Conservation (phyloP, 139 green algal species). For the Astrephomene gubernaculifera region DNA sequence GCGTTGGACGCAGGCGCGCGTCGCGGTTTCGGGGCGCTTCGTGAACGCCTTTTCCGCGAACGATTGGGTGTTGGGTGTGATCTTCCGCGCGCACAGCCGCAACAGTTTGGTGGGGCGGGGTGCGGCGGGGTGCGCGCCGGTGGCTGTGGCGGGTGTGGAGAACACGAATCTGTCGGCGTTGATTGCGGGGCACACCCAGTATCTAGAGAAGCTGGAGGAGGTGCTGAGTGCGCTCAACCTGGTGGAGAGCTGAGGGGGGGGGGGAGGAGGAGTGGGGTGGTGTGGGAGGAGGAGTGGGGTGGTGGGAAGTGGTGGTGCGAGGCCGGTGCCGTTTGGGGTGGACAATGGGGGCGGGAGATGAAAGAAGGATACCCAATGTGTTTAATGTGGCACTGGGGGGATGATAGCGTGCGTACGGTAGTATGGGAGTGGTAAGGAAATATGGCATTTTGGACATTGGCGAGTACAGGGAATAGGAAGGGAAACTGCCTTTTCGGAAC, state of each 20-base stretch:
- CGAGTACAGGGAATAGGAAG: too few relatives aligned
- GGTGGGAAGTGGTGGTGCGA: not conserved
- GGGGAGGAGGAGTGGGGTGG: not conserved
- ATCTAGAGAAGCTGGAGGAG: constrained; percentile 65
- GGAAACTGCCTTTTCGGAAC: too few relatives aligned
- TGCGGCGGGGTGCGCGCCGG: constrained; percentile 8
- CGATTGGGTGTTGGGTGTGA: constrained; percentile 87
- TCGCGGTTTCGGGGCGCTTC: constrained; percentile 78
- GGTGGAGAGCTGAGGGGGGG: constrained; percentile 28
- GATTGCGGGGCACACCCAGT: constrained; percentile 73
- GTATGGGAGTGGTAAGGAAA: too few relatives aligned
- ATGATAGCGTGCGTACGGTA: too few relatives aligned
- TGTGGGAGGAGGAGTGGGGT: not conserved
- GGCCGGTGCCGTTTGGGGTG: too few relatives aligned
- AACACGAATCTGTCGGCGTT: constrained; percentile 79
- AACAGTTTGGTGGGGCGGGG: not conserved
- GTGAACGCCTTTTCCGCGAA: constrained; percentile 84
- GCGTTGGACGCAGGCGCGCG: constrained; percentile 52
- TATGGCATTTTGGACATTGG: too few relatives aligned
- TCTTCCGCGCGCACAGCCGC: constrained; percentile 56
- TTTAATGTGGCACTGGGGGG: too few relatives aligned
- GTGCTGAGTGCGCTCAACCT: constrained; percentile 70
- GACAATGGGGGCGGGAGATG: too few relatives aligned
- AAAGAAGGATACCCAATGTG: too few relatives aligned
- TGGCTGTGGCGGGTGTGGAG: constrained; percentile 74